Evolutionary conservation across 75 land plant genomes (phyloP), one percentile per base, ranked within the genome.

Genomic region (Selaginella tamariscina): DNA sequence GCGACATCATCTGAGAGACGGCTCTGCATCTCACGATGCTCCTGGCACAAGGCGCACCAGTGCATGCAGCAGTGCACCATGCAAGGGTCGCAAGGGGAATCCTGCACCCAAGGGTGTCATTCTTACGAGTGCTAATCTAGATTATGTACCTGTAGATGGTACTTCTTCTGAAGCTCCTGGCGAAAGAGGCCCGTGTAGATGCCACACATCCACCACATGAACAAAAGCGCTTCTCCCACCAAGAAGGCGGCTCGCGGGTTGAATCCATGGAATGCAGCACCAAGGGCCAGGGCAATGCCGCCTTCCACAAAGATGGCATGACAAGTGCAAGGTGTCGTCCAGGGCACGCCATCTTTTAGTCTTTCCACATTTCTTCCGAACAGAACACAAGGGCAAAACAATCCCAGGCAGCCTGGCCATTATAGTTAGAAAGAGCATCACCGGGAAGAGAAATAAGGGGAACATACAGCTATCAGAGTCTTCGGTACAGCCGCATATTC

Each of bases 191-290:
- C 92, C 26, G 85, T 85, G 54, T 91, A 91, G 0, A 91, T 85
- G 59, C 92, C 93, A 73, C 89, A 91, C 85, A 91, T 84, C 97
- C 97, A 91, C 97, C 97, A 91, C 24, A 81, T 65, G 72, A 91
- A 91, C 0, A 88, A 32, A 44, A 86, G 56, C 11, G 92, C 85
- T 77, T 91, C 97, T 29, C 82, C 84, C 32, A 91, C 73, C 33
- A 88, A 74, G 56, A 82, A 81, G 27, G 82, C 66, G 5, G 89
- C 75, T 32, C 64, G 65, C 33, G 97, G 97, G 56, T 86, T 77
- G 8, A 86, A 49, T 44, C 93, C 85, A 65, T 84, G 83, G 63
- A 88, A 79, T 2, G 77, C 70, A 23, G 81, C 83, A 31, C 74
- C 76, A 54, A 78, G 74, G 27, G 85, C 94, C 56, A 91, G 71